Conservation (phyloP, 192 early-diverging fungal genomes). For the Entomortierella parvispora region DNA sequence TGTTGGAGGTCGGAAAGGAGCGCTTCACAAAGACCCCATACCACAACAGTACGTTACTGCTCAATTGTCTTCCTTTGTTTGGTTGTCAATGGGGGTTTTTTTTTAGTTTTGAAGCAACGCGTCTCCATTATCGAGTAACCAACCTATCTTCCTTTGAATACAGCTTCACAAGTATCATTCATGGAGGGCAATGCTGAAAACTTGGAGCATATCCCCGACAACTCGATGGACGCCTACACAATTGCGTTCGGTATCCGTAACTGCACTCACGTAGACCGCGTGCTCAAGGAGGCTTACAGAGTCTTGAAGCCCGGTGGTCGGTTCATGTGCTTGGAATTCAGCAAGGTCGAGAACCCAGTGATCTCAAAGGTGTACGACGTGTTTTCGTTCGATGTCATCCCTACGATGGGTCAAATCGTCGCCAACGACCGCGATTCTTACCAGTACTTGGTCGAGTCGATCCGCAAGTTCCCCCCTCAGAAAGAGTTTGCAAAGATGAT, state of each 20-base stretch:
- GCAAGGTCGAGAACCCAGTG: slow-evolving; percentile 88
- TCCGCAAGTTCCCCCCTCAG: slow-evolving; percentile 93
- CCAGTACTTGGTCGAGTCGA: slow-evolving; percentile 97
- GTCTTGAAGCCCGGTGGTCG: slow-evolving; percentile 96
- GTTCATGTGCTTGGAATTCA: slow-evolving; percentile 96
- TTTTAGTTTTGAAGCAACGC: neutral
- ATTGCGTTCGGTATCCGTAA: slow-evolving; percentile 99
- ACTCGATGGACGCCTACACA: slow-evolving; percentile 91
- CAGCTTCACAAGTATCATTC: slow-evolving; percentile 74
- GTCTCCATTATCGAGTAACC: neutral
- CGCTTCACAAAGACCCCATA: slow-evolving; percentile 70
- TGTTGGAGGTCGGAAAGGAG: slow-evolving; percentile 90
- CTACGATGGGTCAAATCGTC: slow-evolving; percentile 82
- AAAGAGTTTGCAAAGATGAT: slow-evolving; percentile 92
- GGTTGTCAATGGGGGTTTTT: neutral
- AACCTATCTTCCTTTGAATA: slow-evolving; percentile 6
- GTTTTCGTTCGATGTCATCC: slow-evolving; percentile 96
- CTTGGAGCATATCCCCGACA: slow-evolving; percentile 75
- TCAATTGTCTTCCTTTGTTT: too few species aligned
- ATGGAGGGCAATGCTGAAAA: slow-evolving; percentile 92
- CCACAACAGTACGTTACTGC: slow-evolving; percentile 59
- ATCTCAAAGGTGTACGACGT: slow-evolving; percentile 85
- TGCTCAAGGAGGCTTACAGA: slow-evolving; percentile 89
- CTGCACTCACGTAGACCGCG: slow-evolving; percentile 91
- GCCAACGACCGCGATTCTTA: slow-evolving; percentile 92